Evolutionary conservation across 2,329 filamentous ascomycete species (phyloP), one percentile per base, ranked within the genome.

Genomic region (Nemania sp.): DNA sequence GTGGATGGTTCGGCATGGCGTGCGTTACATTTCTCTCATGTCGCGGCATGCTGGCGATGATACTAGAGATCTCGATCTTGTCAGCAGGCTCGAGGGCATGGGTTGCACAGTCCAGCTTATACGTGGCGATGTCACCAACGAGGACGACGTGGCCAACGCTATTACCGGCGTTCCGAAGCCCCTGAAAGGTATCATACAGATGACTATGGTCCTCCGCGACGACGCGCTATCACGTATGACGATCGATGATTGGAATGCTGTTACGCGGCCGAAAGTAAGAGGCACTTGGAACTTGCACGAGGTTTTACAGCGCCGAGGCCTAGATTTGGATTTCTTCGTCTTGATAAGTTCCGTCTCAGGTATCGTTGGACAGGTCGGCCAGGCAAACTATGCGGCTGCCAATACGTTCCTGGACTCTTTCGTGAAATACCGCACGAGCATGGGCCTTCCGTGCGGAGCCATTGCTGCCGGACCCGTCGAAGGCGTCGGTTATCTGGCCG

Each of bases 251-350:
- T 45, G 40, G 40, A 37, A 44, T 15, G 40, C 7, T 2, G 65
- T 64, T 11, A 59, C 70, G 9, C 49, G 56, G 9, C 71, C 74
- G 6, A 75, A 77, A 52, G 68, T 74, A 9, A 36, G 59, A 5
- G 74, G 74, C 2, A 72, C 72, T 1, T 71, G 69, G 67, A 76
- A 77, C 49, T 58, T 77, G 0, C 70, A 75, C 48, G 51, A 70
- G 6, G 54, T 61, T n/a, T 56, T 71, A 6, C 37, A 49, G 24
- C n/a, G 34, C n/a, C 12, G 42, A 0, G 57, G 63, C 0, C 31
- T 52, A 2, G 31, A 43, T 6, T 57, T 70, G 1, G 70, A 72
- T 53, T 73, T 77, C 56, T 72, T 75, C 61, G 55, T 75, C 33
- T 42, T 69, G 24, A 63, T 66, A 41, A 64, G 62, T 8, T 72